Evolutionary conservation across 139 green algal species (phyloP), one percentile per base, ranked within the genome.

Genomic region (Dunaliella primolecta): DNA sequence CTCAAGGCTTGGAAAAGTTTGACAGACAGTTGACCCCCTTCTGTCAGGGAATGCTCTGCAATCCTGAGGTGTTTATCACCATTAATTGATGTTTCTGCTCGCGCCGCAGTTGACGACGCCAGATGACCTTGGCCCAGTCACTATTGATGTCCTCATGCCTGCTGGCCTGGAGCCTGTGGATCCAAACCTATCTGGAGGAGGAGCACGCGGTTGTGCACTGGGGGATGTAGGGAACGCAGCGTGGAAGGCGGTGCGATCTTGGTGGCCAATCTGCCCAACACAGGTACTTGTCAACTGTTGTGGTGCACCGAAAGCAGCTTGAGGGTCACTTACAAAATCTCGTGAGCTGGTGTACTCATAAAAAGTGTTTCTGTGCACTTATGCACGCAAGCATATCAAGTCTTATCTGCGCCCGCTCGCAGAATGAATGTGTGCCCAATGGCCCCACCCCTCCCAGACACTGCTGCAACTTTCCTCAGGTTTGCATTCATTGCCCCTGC

Each of bases 101-200:
- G n/a, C n/a, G n/a, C n/a, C n/a, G n/a, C 90, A 95, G 89, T 82
- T 95, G 27, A 93, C 91, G 2, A 91, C 79, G 20, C 90, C 91
- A 2, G 93, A 96, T 55, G 90, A 91, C 64, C 84, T 94, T 37
- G 81, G 79, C 31, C 35, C 84, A 21, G 89, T 93, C 23, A 86
- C 87, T 32, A 76, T 94, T 32, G 83, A 88, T 70, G 89, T 91
- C 1, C 81, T 92, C 71, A 89, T 92, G 85, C 90, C 92, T 1
- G 93, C 75, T 0, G 93, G 93, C 2, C 87, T 96, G 81, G 93
- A 96, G 74, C 92, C 93, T 29, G 29, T 94, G 7, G 91, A 95
- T 83, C 90, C 91, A 1, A 91, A 78, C 24, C 27, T 79, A n/a
- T 2, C 3, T 23, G 32, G 24, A 0, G 1, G 2, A 1, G 24